phyloP scores from a whole-genome alignment of 257 asterid genomes.

The Ophiorrhiza pumila region DNA sequence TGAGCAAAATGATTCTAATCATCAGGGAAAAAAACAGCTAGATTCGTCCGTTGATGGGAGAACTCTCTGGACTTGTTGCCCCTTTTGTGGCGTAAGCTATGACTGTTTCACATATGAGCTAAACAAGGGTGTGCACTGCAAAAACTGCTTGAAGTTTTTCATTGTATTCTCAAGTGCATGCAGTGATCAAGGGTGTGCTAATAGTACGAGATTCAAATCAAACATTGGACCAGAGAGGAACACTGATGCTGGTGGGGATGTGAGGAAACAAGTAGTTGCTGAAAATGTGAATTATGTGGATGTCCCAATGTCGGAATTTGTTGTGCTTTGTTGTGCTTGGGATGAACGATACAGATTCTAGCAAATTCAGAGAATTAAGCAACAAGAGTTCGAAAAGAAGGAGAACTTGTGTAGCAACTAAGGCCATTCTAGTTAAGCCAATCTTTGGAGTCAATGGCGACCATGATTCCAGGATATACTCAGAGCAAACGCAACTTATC shows the following conservation, averaged over 20 bases:
- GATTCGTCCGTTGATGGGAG: slow-evolving; percentile 19
- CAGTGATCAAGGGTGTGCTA: slow-evolving; percentile 21
- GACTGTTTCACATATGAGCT: slow-evolving; percentile 29
- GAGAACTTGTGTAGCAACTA: neutral
- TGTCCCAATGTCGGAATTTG: slow-evolving; percentile 23
- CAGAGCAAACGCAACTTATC: neutral
- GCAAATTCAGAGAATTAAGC: slow-evolving; percentile 19
- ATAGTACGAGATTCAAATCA: neutral
- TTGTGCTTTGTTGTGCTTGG: slow-evolving; percentile 9
- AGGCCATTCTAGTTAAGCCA: neutral
- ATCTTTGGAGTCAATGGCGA: neutral
- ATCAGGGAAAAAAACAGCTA: slow-evolving; percentile 16
- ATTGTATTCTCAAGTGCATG: slow-evolving; percentile 17
- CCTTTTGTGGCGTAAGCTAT: slow-evolving; percentile 32
- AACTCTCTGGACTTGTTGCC: slow-evolving; percentile 49
- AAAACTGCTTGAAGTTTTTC: slow-evolving; percentile 32
- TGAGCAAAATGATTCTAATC: neutral
- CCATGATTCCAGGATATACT: neutral
- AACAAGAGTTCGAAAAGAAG: slow-evolving; percentile 18
- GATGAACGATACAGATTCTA: slow-evolving; percentile 9
- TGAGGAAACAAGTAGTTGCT: neutral
- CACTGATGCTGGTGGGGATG: neutral
- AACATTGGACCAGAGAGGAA: neutral
- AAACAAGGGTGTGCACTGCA: slow-evolving; percentile 31
- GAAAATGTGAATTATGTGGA: slow-evolving; percentile 10